Percentiles rank a stretch among this genome's conserved stretches.
Evolutionary conservation across 306 rosid genomes (phyloP).

Genomic region (Comarum palustre): DNA sequence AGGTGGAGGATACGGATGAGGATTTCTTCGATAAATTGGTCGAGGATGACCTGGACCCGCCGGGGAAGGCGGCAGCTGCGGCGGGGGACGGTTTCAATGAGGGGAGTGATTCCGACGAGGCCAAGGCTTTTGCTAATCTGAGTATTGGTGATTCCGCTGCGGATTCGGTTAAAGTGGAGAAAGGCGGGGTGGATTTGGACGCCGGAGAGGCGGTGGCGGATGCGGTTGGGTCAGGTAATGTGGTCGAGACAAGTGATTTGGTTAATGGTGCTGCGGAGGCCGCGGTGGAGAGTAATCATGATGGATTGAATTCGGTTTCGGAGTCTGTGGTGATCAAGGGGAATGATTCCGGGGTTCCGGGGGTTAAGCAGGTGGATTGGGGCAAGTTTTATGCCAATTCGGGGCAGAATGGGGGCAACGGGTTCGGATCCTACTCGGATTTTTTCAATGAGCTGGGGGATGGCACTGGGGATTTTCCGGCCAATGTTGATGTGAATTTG

Average conservation of each 20-base stretch:
- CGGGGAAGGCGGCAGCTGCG: neutral
- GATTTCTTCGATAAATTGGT: slow-evolving; percentile 91
- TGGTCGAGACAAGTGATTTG: slow-evolving; percentile 6
- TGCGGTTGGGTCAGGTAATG: slow-evolving; percentile 33
- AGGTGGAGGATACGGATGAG: slow-evolving; percentile 85
- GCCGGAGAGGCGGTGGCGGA: slow-evolving; percentile 28
- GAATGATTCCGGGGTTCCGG: slow-evolving; percentile 34
- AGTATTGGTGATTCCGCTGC: slow-evolving; percentile 40
- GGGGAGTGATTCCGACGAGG: slow-evolving; percentile 58
- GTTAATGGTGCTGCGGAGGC: neutral
- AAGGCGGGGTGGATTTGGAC: slow-evolving; percentile 25
- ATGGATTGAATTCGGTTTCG: slow-evolving; percentile 14
- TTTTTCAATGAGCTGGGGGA: slow-evolving; percentile 64
- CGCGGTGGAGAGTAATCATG: slow-evolving; percentile 16
- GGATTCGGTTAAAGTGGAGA: slow-evolving; percentile 31
- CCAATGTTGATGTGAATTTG: slow-evolving; percentile 16
- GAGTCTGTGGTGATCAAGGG: slow-evolving; percentile 26
- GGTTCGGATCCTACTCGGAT: slow-evolving; percentile 66
- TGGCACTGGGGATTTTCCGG: slow-evolving; percentile 38
- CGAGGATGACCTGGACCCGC: slow-evolving; percentile 55
- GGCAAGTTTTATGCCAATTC: slow-evolving; percentile 66
- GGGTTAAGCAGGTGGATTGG: slow-evolving; percentile 75
- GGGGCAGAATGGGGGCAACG: slow-evolving; percentile 39
- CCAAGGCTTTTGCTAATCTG: slow-evolving; percentile 52
- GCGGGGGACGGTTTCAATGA: slow-evolving; percentile 23